Evolutionary conservation across 2,329 filamentous ascomycete genomes (phyloP).

Genomic region (Colletotrichum caudatum): DNA sequence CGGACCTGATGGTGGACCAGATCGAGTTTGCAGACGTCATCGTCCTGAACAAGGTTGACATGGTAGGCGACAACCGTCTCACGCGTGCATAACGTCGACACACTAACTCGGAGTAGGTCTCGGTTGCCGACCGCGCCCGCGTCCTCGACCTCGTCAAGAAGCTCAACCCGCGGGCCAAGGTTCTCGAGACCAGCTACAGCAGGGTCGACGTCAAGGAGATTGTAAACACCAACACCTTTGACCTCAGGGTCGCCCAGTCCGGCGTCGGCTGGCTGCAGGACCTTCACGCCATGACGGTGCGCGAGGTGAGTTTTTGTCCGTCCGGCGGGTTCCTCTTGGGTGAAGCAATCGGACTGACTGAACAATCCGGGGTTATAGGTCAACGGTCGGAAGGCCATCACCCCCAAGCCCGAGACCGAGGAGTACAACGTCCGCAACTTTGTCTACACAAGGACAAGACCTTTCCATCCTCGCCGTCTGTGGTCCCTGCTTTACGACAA

Average conservation of each 20-base stretch:
- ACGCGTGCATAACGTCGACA: background rate
- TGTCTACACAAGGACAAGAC: conserved; percentile 72
- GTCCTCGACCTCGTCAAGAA: conserved; percentile 67
- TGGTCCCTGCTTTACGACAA: conserved; percentile 61
- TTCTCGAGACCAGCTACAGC: conserved; percentile 70
- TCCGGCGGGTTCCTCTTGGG: conserved; percentile 42
- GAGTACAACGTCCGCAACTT: conserved; percentile 81
- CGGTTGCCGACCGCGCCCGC: conserved; percentile 56
- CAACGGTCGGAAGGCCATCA: conserved; percentile 64
- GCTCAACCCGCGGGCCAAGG: conserved; percentile 75
- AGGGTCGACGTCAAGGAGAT: conserved; percentile 72
- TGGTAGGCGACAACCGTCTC: conserved; percentile 54
- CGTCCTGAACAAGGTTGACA: conserved; percentile 77
- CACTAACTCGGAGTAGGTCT: conserved; percentile 47
- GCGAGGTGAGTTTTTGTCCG: conserved; percentile 58
- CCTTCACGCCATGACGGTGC: conserved; percentile 74
- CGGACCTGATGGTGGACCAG: conserved; percentile 81
- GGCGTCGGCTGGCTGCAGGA: conserved; percentile 79
- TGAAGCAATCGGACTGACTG: background rate
- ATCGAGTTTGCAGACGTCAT: conserved; percentile 83
- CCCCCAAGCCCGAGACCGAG: conserved; percentile 77
- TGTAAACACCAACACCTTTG: conserved; percentile 74
- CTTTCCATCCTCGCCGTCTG: conserved; percentile 63
- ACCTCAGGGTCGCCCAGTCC: conserved; percentile 71
- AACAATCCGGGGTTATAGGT: conserved; percentile 46